Base-by-base conservation (phyloP, 2,329 filamentous ascomycete species). In the Cercospora zeina region DNA sequence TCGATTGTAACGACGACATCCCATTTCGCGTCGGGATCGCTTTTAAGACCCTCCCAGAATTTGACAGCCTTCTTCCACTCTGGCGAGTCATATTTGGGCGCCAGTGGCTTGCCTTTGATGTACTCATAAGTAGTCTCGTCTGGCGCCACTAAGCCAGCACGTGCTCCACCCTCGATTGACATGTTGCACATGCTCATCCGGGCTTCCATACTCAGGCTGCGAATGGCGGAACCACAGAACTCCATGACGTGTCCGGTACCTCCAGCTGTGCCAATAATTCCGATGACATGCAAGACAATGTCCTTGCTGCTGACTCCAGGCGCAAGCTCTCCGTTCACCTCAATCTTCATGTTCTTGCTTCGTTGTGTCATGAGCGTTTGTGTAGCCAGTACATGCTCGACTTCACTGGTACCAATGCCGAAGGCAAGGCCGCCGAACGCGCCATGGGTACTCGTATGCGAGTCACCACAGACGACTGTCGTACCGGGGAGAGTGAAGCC, bases 121-220 rank as follows among this genome's bases (percentile, higher is more conserved):
- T 97, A 99, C 69, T 96, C 91, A 71, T 96, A 96, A 30, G 95
- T 97, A 62, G 82, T 89, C 74, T 97, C 89, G 73, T 99, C 95
- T 4, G 95, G 95, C 9, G 95, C 95, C 63, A 99, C 88, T 92
- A 99, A 96, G 69, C 95, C 95, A 64, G 93, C 93, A 79, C 95
- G 86, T 53, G 95, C 95, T 78, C 95, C 95, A 69, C 84, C 95
- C 82, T 99, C 95, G 70, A 97, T 97, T 13, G 93, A 92, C 95
- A 97, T 97, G 82, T 99, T 99, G 82, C 95, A 97, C 76, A 99
- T 96, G 66, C 93, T 97, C 95, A 99, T 97, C 69, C 95, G 87
- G 47, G 93, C 95, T 79, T 97, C 95, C 86, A 99, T 96, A 78
- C 91, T 96, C 71, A 97, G 82, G 65, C 79, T 80, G 70, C 91